These are phyloP conservation scores for Penicillium pancosmium DNA, from an alignment of 495 filamentous ascomycete species.

Conservation along the genomic window DNA sequence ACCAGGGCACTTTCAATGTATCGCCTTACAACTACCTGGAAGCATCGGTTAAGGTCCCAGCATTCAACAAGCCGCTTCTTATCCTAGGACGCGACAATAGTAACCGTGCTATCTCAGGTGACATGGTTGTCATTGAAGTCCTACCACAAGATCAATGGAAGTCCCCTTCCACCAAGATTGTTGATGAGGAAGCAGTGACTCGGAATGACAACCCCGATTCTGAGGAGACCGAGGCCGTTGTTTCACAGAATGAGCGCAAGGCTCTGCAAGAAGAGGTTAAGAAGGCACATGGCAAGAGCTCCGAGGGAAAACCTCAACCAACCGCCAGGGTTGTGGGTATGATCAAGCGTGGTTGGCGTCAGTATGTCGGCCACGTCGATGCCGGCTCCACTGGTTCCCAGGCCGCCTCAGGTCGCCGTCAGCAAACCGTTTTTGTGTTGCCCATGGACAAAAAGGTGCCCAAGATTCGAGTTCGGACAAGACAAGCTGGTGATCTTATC, in stretches of 20 bases:
- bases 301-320: constrained; percentile 81
- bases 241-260: constrained; percentile 82
- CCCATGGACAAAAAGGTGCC: constrained; percentile 98
- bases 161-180: constrained; percentile 87
- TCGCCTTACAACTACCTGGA: constrained; percentile 98
- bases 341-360: constrained; percentile 93
- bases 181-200: constrained; percentile 91
- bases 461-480: constrained; percentile 89
- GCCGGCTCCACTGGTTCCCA: constrained; percentile 75
- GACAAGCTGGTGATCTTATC: constrained; percentile 83
- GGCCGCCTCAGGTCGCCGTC: constrained; percentile 70
- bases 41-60: constrained; percentile 82
- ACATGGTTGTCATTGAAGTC: constrained; percentile 89
- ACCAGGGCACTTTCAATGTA: constrained; percentile 94
- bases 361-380: constrained; percentile 96
- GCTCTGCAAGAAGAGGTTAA: constrained; percentile 89
- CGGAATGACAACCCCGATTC: constrained; percentile 89
- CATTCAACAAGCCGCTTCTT: constrained; percentile 85
- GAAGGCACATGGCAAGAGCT: constrained; percentile 74
- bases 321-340: constrained; percentile 93
- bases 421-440: constrained; percentile 90
- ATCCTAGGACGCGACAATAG: constrained; percentile 95
- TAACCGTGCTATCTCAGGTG: constrained; percentile 89
- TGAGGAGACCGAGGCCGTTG: constrained; percentile 73
- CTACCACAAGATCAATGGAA: constrained; percentile 97